These are phyloP conservation scores for Melanomma pulvis-pyrius DNA, from an alignment of 495 filamentous ascomycete species.

Conservation along the genomic window DNA sequence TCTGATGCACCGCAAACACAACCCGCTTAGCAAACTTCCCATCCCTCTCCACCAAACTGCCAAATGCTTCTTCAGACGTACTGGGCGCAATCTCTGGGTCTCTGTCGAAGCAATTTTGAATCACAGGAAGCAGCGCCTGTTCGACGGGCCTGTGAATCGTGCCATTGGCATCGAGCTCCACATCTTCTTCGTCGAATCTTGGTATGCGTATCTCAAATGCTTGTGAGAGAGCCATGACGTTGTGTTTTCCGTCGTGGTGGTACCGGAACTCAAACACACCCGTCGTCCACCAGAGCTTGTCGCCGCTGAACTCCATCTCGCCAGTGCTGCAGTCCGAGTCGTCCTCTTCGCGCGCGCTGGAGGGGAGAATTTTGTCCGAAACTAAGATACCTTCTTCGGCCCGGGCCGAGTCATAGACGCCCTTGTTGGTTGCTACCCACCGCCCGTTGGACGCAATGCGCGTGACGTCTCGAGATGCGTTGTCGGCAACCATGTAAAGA, in stretches of 20 bases:
- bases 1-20: constrained; percentile 91
- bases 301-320: constrained; percentile 84
- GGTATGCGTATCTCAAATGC: constrained; percentile 88
- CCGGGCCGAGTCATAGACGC: constrained; percentile 74
- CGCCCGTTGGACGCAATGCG: constrained; percentile 83
- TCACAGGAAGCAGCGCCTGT: constrained; percentile 73
- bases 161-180: constrained; percentile 55
- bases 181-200: constrained; percentile 70
- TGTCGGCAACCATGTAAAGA: constrained; percentile 91
- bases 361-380: constrained; percentile 60
- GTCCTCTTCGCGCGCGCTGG: constrained; percentile 51
- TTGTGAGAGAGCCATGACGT: constrained; percentile 92
- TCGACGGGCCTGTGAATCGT: constrained; percentile 66
- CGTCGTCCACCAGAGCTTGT: constrained; percentile 96
- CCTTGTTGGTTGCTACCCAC: constrained; percentile 80
- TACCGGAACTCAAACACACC: constrained; percentile 96
- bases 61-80: constrained; percentile 78
- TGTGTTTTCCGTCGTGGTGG: constrained; percentile 91
- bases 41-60: constrained; percentile 77
- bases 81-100: constrained; percentile 90
- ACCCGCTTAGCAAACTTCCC: constrained; percentile 85
- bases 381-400: constrained; percentile 78
- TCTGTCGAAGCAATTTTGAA: constrained; percentile 88
- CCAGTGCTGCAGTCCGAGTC: constrained; percentile 62
- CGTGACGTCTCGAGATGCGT: constrained; percentile 79